Percentiles rank a stretch among this genome's conserved stretches.
These are phyloP conservation scores for Mycena polygramma DNA, from an alignment of 768 basidiomycete species.

Conservation along the genomic window DNA sequence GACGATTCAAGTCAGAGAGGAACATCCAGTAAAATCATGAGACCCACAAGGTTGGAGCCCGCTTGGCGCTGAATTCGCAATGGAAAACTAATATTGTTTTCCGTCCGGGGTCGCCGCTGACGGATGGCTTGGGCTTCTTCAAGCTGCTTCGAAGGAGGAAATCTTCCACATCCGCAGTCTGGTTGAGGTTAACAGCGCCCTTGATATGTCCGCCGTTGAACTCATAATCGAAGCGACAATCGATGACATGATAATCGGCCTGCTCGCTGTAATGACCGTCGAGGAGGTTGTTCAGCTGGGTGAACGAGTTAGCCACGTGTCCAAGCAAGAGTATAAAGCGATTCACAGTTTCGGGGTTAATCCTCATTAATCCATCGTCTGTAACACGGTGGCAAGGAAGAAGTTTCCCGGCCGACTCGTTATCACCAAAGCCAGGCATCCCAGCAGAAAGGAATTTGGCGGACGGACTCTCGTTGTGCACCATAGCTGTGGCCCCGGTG, in stretches of 20 bases:
- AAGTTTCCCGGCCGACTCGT: slow-evolving; percentile 93
- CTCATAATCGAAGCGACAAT: slow-evolving; percentile 99
- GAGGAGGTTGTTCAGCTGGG: slow-evolving; percentile 82
- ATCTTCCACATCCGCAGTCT: slow-evolving; percentile 82
- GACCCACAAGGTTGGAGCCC: slow-evolving; percentile 95
- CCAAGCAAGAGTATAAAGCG: slow-evolving; percentile 10
- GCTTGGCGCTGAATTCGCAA: slow-evolving; percentile 96
- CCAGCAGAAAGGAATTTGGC: slow-evolving; percentile 70
- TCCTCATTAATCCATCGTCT: slow-evolving; percentile 96
- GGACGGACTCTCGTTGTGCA: slow-evolving; percentile 69
- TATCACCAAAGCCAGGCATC: slow-evolving; percentile 90
- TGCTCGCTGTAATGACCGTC: slow-evolving; percentile 77
- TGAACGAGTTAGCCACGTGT: slow-evolving; percentile 29
- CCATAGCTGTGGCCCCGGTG: slow-evolving; percentile 73
- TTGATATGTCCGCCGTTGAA: slow-evolving; percentile 93
- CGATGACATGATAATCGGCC: slow-evolving; percentile 83
- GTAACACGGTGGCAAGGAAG: slow-evolving; percentile 94
- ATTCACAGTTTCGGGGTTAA: slow-evolving; percentile 82
- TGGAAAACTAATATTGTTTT: slow-evolving; percentile 96
- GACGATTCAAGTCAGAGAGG: slow-evolving; percentile 2
- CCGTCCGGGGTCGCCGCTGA: slow-evolving; percentile 78
- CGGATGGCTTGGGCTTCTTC: slow-evolving; percentile 72
- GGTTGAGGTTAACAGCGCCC: slow-evolving; percentile 93
- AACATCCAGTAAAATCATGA: background rate
- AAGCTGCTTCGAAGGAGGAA: slow-evolving; percentile 73